A percentile compares a stretch with the other conserved stretches of the same genome.
phyloP scores from a whole-genome alignment of 345 rosid genomes.

The Ricinus communis region DNA sequence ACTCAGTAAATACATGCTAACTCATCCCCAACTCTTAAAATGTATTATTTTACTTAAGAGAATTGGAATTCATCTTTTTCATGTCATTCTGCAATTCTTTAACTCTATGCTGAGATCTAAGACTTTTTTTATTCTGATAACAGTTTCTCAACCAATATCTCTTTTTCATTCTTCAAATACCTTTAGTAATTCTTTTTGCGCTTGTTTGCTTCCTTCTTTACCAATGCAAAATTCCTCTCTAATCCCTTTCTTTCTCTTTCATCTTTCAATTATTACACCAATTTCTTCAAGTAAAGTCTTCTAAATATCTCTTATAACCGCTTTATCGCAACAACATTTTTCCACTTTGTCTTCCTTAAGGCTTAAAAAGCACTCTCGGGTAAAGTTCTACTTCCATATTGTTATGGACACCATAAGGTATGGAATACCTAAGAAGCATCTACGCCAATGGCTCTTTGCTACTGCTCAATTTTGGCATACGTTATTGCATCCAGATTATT shows the following conservation, averaged over 20 bases:
- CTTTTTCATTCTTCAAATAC: conserved; percentile 57
- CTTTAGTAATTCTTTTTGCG: conserved; percentile 44
- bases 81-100: too few relatives aligned
- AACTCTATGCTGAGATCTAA: conserved; percentile 47
- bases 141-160: conserved; percentile 41
- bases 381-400: too few relatives aligned
- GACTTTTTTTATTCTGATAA: conserved; percentile 50
- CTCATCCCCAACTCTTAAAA: too few relatives aligned
- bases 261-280: conserved; percentile 42
- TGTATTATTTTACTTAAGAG: too few relatives aligned
- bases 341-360: conserved; percentile 37
- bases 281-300: conserved; percentile 41
- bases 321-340: conserved; percentile 31
- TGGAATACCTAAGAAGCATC: too few relatives aligned
- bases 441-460: conserved; percentile 32
- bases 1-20: too few relatives aligned
- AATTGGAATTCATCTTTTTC: too few relatives aligned
- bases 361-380: too few relatives aligned
- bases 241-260: conserved; percentile 52
- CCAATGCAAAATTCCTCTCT: conserved; percentile 42
- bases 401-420: too few relatives aligned
- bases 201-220: conserved; percentile 54
- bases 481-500: conserved; percentile 25
- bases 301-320: conserved; percentile 28
- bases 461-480: conserved; percentile 27